Percentiles rank a stretch among this genome's conserved stretches.
Evolutionary conservation across 2,329 filamentous ascomycete genomes (phyloP).

Genomic region (Gyromitra esculenta): DNA sequence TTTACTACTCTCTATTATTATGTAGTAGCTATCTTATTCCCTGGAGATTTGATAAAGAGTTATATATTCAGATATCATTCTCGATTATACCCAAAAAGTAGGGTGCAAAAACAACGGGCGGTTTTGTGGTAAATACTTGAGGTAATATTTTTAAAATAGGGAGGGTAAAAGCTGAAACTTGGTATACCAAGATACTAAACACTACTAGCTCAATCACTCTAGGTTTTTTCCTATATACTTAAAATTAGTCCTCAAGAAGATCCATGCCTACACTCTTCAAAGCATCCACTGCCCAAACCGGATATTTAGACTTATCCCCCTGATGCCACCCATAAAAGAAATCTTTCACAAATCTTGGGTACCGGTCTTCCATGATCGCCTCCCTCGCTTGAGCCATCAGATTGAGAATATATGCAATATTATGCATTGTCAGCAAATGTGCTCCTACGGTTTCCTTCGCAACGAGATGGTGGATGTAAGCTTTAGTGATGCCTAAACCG

Average conservation of each 20-base stretch:
- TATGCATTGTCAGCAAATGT: constrained; percentile 87
- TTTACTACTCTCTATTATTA: not conserved
- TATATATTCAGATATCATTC: not conserved
- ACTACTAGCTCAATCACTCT: not conserved
- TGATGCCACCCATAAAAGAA: constrained; percentile 82
- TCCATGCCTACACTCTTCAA: constrained; percentile 82
- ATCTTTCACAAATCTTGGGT: constrained; percentile 76
- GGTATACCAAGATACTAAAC: not conserved
- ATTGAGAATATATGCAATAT: constrained; percentile 89
- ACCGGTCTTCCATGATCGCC: constrained; percentile 82
- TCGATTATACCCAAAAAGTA: not conserved
- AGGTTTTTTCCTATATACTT: not conserved
- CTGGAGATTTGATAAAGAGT: not conserved
- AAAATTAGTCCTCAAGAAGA: constrained; percentile 63
- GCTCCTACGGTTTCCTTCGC: constrained; percentile 96
- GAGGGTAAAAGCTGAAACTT: not conserved
- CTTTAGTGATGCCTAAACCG: constrained; percentile 82
- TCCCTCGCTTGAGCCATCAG: constrained; percentile 80
- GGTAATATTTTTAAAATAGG: not conserved
- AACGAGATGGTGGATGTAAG: constrained; percentile 89
- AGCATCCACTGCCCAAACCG: constrained; percentile 84
- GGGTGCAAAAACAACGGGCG: not conserved
- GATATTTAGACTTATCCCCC: constrained; percentile 72
- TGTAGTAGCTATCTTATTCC: not conserved
- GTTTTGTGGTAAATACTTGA: not conserved